A percentile compares a stretch with the other conserved stretches of the same genome.
These are phyloP conservation scores for Kuraishia hungarica DNA, from an alignment of 805 yeast species.

Conservation along the genomic window DNA sequence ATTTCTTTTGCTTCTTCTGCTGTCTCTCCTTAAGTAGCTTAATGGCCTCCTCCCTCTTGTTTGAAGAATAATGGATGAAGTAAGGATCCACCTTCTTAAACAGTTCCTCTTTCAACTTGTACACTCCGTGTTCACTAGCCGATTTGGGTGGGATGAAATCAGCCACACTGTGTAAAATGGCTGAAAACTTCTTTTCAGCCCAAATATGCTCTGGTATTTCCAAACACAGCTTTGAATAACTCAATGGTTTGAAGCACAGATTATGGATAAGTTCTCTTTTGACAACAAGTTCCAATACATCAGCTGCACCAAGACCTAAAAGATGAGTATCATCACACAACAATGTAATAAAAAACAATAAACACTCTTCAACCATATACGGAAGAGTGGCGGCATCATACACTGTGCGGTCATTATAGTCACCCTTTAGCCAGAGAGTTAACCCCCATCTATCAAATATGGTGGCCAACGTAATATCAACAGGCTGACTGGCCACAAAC, in stretches of 20 bases:
- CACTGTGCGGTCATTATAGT: constrained; percentile 21
- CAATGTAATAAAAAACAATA: constrained; percentile 57
- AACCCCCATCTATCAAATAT: constrained; percentile 67
- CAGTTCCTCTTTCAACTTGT: constrained; percentile 52
- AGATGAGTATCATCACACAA: constrained; percentile 61
- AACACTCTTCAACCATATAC: constrained; percentile 72
- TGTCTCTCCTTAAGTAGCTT: constrained; percentile 45
- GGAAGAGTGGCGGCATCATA: constrained; percentile 42
- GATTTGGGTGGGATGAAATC: constrained; percentile 55
- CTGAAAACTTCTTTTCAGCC: constrained; percentile 67
- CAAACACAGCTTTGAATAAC: constrained; percentile 60
- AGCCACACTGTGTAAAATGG: constrained; percentile 46
- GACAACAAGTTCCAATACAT: constrained; percentile 41
- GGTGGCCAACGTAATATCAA: constrained; percentile 47
- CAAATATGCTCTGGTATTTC: constrained; percentile 71
- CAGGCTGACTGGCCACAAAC: constrained; percentile 38
- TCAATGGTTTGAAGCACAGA: constrained; percentile 66
- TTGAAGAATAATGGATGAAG: constrained; percentile 68
- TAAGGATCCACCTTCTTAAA: constrained; percentile 65
- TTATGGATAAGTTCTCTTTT: constrained; percentile 72
- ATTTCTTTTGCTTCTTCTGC: constrained; percentile 25
- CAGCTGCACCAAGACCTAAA: constrained; percentile 36
- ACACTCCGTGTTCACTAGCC: constrained; percentile 50
- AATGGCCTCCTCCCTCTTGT: constrained; percentile 79
- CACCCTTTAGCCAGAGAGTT: constrained; percentile 39